phyloP scores from a whole-genome alignment of 345 rosid genomes.

The Gossypium sturtianum region DNA sequence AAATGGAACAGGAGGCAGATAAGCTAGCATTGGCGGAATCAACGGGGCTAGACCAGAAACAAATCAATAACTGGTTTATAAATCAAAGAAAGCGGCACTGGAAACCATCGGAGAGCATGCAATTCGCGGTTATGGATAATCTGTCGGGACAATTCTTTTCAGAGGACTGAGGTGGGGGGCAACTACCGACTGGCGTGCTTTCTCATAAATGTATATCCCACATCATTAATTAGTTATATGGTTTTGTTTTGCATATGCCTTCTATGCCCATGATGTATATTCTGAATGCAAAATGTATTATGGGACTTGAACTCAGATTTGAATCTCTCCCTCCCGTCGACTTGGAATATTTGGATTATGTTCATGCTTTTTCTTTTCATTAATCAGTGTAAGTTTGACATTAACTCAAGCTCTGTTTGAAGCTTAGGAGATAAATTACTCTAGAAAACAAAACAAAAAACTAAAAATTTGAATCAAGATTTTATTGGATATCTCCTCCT shows the following conservation, averaged over 20 bases:
- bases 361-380: not conserved
- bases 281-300: conserved; percentile 9
- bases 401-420: too few species aligned
- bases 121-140: conserved; percentile 51
- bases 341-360: not conserved
- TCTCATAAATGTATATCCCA: conserved; percentile 6
- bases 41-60: conserved; percentile 81
- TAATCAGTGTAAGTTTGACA: not conserved
- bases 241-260: not conserved
- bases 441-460: too few species aligned
- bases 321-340: not conserved
- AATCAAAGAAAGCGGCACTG: conserved; percentile 86
- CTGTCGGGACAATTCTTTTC: conserved; percentile 48
- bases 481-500: too few species aligned
- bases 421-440: too few species aligned
- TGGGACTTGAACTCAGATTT: conserved; percentile 12
- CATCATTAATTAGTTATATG: not conserved
- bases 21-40: conserved; percentile 63
- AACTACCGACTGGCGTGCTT: conserved; percentile 15
- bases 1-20: conserved; percentile 49
- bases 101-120: conserved; percentile 80
- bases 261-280: conserved; percentile 11
- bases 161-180: conserved; percentile 34
- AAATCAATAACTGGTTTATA: conserved; percentile 87
- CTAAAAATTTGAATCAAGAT: too few species aligned